phyloP scores from a whole-genome alignment of 768 basidiomycete genomes.

The Xanthoconium purpureum region DNA sequence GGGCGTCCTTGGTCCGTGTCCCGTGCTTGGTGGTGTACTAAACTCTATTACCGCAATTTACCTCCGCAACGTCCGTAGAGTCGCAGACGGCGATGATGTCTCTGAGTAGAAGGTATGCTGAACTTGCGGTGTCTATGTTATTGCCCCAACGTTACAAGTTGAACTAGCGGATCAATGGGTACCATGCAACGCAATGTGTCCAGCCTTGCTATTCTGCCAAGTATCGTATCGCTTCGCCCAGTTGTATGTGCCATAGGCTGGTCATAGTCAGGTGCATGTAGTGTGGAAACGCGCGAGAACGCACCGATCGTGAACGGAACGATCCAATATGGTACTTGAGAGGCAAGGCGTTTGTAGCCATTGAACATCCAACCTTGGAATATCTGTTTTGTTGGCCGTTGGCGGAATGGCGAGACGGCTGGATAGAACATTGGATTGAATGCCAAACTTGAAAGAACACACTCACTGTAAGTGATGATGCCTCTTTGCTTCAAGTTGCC shows the following conservation, averaged over 20 bases:
- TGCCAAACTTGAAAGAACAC: background rate
- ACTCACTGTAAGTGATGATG: constrained; percentile 69
- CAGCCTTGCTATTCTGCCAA: constrained; percentile 79
- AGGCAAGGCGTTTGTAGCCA: constrained; percentile 73
- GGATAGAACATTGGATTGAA: background rate
- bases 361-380: constrained; percentile 80
- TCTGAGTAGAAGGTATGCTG: background rate
- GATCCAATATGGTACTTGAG: constrained; percentile 74
- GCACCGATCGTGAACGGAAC: constrained; percentile 75
- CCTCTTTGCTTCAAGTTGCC: constrained; percentile 71
- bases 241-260: constrained; percentile 75
- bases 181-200: constrained; percentile 53
- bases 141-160: constrained; percentile 14
- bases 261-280: background rate
- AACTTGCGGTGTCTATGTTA: constrained; percentile 13
- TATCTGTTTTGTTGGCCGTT: constrained; percentile 68
- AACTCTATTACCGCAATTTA: no score
- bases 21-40: no score
- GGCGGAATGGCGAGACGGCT: constrained; percentile 85
- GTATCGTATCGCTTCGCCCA: constrained; percentile 72
- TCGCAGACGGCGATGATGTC: background rate
- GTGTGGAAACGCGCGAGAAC: constrained; percentile 28
- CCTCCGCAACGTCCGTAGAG: no score
- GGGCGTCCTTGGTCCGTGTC: no score
- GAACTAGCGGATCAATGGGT: constrained; percentile 18